These are phyloP conservation scores for Amaranthus tricolor DNA, from an alignment of 179 eudicot genomes.

Conservation along the genomic window DNA sequence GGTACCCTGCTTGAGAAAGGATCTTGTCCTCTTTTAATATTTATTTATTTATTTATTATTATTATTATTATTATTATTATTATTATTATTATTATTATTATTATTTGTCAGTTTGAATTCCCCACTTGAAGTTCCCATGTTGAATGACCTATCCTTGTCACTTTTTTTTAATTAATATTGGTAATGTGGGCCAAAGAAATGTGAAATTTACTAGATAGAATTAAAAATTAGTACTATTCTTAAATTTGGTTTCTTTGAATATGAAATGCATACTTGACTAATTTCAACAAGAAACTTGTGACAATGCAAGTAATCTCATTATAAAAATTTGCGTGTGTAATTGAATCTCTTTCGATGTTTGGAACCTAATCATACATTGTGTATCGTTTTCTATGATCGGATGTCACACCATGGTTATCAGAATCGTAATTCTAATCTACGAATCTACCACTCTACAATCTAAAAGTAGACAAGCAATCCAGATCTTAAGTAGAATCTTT, in stretches of 20 bases:
- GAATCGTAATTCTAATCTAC: too few relatives aligned
- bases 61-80: too few relatives aligned
- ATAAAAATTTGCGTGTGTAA: not conserved
- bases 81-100: too few relatives aligned
- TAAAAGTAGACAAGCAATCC: too few relatives aligned
- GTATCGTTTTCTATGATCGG: too few relatives aligned
- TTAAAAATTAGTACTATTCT: slow-evolving; percentile 5
- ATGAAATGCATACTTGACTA: not conserved
- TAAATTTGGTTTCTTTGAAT: slow-evolving; percentile 25
- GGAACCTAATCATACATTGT: too few relatives aligned
- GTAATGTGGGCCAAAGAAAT: slow-evolving; percentile 26
- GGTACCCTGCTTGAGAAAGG: slow-evolving; percentile 24
- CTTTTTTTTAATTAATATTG: slow-evolving; percentile 25
- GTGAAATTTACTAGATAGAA: not conserved
- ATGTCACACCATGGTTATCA: too few relatives aligned
- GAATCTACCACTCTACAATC: too few relatives aligned
- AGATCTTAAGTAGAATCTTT: too few relatives aligned
- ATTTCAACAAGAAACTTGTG: not conserved
- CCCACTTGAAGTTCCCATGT: slow-evolving; percentile 38
- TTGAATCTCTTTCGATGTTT: not conserved
- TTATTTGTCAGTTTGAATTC: slow-evolving; percentile 33
- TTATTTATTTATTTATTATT: too few relatives aligned
- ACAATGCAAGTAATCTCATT: not conserved
- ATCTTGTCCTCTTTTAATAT: slow-evolving; percentile 25
- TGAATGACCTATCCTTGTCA: slow-evolving; percentile 40